phyloP scores from a whole-genome alignment of 2,329 filamentous ascomycete genomes.

The Nothomitra cinnamomea region DNA sequence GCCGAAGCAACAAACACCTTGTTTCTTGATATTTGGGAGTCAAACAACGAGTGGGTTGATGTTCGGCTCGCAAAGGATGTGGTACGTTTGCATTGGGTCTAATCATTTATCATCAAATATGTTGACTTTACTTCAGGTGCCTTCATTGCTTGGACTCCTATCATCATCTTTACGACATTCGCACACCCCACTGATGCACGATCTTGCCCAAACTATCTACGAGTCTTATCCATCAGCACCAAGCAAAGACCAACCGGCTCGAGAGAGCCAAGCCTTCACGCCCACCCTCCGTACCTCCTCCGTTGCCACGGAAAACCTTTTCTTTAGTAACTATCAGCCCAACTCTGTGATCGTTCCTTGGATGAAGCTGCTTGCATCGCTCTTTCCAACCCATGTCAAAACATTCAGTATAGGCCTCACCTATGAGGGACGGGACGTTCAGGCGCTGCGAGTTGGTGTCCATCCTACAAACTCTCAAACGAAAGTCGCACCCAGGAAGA shows the following conservation, averaged over 20 bases:
- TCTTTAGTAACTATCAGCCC: conserved; percentile 87
- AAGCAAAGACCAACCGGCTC: conserved; percentile 14
- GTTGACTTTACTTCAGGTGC: conserved; percentile 26
- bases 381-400: conserved; percentile 69
- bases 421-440: conserved; percentile 75
- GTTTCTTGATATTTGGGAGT: conserved; percentile 83
- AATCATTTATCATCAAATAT: neutral
- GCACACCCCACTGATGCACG: conserved; percentile 60
- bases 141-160: conserved; percentile 61
- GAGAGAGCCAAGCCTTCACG: conserved; percentile 17
- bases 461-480: conserved; percentile 31
- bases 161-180: conserved; percentile 55
- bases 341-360: conserved; percentile 71
- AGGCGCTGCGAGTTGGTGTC: conserved; percentile 59
- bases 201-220: conserved; percentile 61
- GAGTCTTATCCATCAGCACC: conserved; percentile 48
- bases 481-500: conserved; percentile 41
- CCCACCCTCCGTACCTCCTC: conserved; percentile 18
- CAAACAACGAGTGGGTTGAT: conserved; percentile 66
- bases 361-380: conserved; percentile 78
- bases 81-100: conserved; percentile 27
- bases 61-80: conserved; percentile 62
- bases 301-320: conserved; percentile 46
- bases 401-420: conserved; percentile 66
- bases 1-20: conserved; percentile 57